Conservation (phyloP, 2,329 filamentous ascomycete genomes). For the Pestalotiopsis sp. region DNA sequence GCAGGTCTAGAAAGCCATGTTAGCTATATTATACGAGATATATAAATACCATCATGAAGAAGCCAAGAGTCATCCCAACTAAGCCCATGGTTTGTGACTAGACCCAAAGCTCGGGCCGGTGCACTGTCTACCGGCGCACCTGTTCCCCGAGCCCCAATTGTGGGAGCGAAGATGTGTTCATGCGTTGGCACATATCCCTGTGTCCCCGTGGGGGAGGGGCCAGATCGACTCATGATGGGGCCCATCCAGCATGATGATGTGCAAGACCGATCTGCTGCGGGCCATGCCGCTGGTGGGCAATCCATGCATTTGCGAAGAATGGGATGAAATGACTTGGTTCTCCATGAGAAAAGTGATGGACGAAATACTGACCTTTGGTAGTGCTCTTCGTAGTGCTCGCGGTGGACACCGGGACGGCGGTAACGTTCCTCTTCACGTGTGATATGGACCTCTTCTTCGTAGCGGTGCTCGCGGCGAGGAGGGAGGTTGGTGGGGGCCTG, state of each 20-base stretch:
- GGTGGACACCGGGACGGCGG: slow-evolving; percentile 69
- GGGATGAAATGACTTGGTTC: neutral
- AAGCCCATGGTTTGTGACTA: neutral
- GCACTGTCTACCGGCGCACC: neutral
- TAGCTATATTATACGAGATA: slow-evolving; percentile 20
- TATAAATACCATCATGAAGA: neutral
- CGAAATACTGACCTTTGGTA: slow-evolving; percentile 53
- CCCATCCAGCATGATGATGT: neutral
- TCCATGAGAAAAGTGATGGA: slow-evolving; percentile 6
- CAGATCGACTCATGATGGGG: neutral
- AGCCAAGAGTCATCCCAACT: neutral
- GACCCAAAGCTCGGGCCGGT: neutral
- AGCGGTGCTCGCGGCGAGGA: slow-evolving; percentile 65
- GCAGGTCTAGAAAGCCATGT: slow-evolving; percentile 32
- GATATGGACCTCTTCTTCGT: slow-evolving; percentile 83
- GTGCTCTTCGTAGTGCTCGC: slow-evolving; percentile 49
- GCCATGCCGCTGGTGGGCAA: neutral
- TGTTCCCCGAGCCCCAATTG: neutral
- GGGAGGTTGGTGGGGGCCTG: slow-evolving; percentile 57
- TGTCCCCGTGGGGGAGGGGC: neutral
- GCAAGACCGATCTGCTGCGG: neutral
- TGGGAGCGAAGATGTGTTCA: neutral
- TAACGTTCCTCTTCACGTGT: slow-evolving; percentile 77
- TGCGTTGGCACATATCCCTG: neutral
- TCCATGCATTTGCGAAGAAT: neutral